These are phyloP conservation scores for Bifiguratus adelaidae DNA, from an alignment of 192 early-diverging fungal genomes.

Conservation along the genomic window DNA sequence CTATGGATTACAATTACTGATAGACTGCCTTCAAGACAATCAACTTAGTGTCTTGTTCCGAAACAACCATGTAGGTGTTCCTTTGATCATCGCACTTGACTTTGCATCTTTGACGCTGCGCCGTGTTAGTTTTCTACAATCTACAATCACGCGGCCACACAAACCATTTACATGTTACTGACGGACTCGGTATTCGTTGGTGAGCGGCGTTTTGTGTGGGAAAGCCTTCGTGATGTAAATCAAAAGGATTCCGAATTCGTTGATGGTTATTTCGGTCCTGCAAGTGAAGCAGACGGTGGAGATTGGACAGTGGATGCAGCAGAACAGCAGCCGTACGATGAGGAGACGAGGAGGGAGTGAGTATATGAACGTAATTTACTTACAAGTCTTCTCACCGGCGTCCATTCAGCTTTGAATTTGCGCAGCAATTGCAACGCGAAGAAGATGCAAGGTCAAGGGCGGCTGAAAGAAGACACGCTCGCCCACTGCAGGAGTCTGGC, in stretches of 20 bases:
- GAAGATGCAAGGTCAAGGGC: too few species aligned
- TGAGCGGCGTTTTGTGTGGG: constrained; percentile 61
- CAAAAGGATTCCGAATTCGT: constrained; percentile 50
- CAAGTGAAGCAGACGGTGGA: neutral
- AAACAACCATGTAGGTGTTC: constrained; percentile 72
- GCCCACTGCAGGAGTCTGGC: too few species aligned
- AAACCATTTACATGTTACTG: constrained; percentile 47
- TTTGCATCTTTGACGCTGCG: neutral
- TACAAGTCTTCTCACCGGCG: too few species aligned
- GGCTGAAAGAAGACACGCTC: too few species aligned
- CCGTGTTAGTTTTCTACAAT: constrained; percentile 57
- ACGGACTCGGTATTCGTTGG: constrained; percentile 59
- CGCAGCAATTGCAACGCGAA: too few species aligned
- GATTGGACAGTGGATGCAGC: neutral
- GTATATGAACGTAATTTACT: too few species aligned
- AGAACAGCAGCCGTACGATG: neutral
- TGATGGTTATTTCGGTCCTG: constrained; percentile 36
- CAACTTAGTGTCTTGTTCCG: constrained; percentile 75
- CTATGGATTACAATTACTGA: constrained; percentile 59
- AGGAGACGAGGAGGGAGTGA: neutral
- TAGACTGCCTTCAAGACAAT: constrained; percentile 42
- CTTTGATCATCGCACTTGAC: neutral
- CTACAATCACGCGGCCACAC: constrained; percentile 39
- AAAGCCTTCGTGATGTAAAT: constrained; percentile 53
- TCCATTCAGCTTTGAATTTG: too few species aligned